Evolutionary conservation across 2,329 filamentous ascomycete species (phyloP), one percentile per base, ranked within the genome.

Genomic region (Mollisia scopiformis): DNA sequence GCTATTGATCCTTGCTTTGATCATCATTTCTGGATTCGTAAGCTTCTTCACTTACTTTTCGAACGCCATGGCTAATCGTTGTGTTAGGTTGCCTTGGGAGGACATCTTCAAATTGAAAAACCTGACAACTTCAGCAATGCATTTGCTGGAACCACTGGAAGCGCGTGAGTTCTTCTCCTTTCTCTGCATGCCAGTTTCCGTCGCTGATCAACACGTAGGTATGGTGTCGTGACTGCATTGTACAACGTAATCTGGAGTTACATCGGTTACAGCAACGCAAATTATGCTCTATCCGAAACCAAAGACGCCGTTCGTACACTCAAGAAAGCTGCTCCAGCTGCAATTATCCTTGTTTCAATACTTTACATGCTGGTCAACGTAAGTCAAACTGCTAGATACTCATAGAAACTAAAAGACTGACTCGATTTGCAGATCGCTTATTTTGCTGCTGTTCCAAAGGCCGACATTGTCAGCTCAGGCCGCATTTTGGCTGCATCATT

Each of bases 231-330:
- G n/a, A 89, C 85, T 1, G 87, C 88, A 0, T 76, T 91, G 0
- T 90, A 89, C 78, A 90, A 89, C 67, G 87, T 90, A 63, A 87
- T 90, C 68, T 90, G 87, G 83, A 86, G 83, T 62, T 91, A 86
- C 68, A 83, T 88, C 65, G 88, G 88, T 25, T 88, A 88, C 78
- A 84, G 80, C 76, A 89, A 89, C 72, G 87, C 86, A 71, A 89
- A 89, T 75, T 88, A 89, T 69, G 85, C 81, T 49, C 77, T 87
- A 31, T 84, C 81, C 69, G 88, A 91, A 76, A 88, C 86, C 50
- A 85, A 82, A 71, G 84, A 89, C 73, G 88, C 88, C 0, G 82
- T 87, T 5, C 79, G 80, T 25, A 90, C 87, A 0, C 79, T 90
- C 61, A 87, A 85, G 73, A 82, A 86, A 51, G 87, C 87, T n/a